Evolutionary conservation across 2,329 filamentous ascomycete genomes (phyloP).

Genomic region (Apiospora marii): DNA sequence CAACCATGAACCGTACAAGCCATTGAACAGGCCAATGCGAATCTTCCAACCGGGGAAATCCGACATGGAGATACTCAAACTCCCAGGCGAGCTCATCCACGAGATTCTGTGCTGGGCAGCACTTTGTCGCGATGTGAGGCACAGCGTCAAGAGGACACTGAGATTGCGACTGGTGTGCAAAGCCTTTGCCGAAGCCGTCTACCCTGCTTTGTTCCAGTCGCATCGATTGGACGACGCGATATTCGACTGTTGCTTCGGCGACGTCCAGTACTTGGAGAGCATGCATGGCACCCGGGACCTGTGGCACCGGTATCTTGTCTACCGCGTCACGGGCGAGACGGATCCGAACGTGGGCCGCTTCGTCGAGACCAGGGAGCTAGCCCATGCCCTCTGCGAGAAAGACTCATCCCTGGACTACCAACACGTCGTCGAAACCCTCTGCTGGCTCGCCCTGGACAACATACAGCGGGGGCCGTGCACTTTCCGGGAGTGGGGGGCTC

Average conservation of each 20-base stretch:
- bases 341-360: neutral
- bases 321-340: neutral
- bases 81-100: neutral
- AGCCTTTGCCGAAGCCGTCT: neutral
- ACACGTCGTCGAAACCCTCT: neutral
- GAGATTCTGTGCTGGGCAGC: neutral
- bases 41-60: neutral
- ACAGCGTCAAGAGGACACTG: neutral
- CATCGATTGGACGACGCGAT: neutral
- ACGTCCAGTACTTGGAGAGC: neutral
- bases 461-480: neutral
- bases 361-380: neutral
- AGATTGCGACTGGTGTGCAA: neutral
- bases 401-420: neutral
- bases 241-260: neutral
- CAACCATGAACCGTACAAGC: too few relatives aligned
- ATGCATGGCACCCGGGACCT: neutral
- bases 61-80: neutral
- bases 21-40: too few relatives aligned
- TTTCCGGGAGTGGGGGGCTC: neutral
- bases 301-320: slow-evolving; percentile 6
- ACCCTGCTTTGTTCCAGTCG: neutral
- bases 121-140: neutral
- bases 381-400: neutral
- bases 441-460: slow-evolving; percentile 6